phyloP scores from a whole-genome alignment of 129 eudicot genomes.

The Escallonia rubra region DNA sequence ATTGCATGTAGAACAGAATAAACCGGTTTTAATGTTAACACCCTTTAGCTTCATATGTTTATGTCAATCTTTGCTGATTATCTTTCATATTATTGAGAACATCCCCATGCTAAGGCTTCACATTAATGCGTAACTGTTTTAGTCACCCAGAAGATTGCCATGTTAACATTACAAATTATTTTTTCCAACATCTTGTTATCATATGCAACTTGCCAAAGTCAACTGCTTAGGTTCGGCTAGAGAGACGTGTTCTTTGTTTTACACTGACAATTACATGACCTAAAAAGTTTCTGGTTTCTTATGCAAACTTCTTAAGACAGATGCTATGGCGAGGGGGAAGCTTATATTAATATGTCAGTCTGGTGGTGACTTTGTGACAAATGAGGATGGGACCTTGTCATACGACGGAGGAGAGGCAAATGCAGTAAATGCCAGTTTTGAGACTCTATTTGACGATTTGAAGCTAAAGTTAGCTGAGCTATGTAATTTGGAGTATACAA shows the following conservation, averaged over 20 bases:
- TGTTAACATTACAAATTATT: not conserved
- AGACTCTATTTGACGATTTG: constrained; percentile 57
- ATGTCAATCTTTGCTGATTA: no score
- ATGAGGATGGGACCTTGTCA: constrained; percentile 65
- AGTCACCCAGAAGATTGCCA: no score
- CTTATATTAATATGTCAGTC: constrained; percentile 77
- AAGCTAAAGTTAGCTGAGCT: constrained; percentile 65
- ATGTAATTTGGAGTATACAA: constrained; percentile 47
- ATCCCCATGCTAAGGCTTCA: no score
- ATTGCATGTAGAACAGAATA: no score
- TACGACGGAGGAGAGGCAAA: constrained; percentile 78
- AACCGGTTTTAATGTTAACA: no score
- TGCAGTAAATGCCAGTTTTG: constrained; percentile 59
- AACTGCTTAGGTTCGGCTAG: constrained; percentile 1
- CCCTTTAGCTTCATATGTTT: no score
- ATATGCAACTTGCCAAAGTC: not conserved
- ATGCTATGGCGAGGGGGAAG: constrained; percentile 65
- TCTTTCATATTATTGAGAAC: no score
- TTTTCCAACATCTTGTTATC: not conserved
- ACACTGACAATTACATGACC: no score
- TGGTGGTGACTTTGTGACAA: constrained; percentile 71
- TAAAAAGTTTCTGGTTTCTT: constrained; percentile 9
- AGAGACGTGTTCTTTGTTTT: not conserved
- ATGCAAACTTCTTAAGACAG: constrained; percentile 30
- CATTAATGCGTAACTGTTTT: no score